Evolutionary conservation across 805 yeast species (phyloP).

Genomic region (Candida jianshihensis): DNA sequence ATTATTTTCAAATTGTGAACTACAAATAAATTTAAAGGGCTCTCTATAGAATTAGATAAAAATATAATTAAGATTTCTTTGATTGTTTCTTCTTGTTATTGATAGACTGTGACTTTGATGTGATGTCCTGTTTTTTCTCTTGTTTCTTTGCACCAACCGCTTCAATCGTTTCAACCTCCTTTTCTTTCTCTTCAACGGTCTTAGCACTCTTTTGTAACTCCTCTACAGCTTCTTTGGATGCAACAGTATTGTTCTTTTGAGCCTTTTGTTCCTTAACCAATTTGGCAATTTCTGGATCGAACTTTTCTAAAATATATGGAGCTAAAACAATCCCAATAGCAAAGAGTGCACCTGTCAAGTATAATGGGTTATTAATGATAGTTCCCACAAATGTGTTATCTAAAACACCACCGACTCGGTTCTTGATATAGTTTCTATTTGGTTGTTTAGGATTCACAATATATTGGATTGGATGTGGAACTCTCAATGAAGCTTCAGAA

Average conservation of each 20-base stretch:
- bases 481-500: slow-evolving; percentile 1
- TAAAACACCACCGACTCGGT: slow-evolving; percentile 26
- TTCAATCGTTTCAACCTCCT: not conserved
- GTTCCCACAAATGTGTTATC: slow-evolving; percentile 31
- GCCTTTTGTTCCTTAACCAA: slow-evolving; percentile 25
- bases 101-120: too few relatives aligned
- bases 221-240: slow-evolving; percentile 1
- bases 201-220: not conserved
- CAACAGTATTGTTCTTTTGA: not conserved
- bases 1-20: too few relatives aligned
- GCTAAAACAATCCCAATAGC: slow-evolving; percentile 19
- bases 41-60: too few relatives aligned
- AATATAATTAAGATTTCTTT: too few relatives aligned
- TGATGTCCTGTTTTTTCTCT: not conserved
- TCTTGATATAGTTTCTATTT: slow-evolving; percentile 26
- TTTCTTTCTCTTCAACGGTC: not conserved
- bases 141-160: not conserved
- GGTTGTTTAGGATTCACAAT: slow-evolving; percentile 23
- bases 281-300: slow-evolving; percentile 35
- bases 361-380: slow-evolving; percentile 30
- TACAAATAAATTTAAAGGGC: too few relatives aligned
- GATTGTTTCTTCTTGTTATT: too few relatives aligned
- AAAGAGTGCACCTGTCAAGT: slow-evolving; percentile 26
- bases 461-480: slow-evolving; percentile 19
- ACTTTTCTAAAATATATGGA: slow-evolving; percentile 31